Base-by-base conservation (phyloP, 768 basidiomycete genomes). In the Pleurotus pulmonarius region DNA sequence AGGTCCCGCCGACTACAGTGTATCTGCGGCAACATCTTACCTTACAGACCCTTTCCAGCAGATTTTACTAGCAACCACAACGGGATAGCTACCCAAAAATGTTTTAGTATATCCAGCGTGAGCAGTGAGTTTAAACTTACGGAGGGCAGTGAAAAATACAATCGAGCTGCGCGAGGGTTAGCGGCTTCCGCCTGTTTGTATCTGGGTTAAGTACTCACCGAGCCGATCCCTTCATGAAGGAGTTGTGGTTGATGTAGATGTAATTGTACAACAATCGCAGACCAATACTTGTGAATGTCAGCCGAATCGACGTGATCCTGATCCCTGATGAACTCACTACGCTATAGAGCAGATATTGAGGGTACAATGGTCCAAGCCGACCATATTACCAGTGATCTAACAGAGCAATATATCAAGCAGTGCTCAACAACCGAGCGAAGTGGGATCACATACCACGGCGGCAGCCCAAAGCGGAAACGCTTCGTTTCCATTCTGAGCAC, bases 401-500 rank as follows among this genome's bases (percentile, higher is more conserved):
- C n/a, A n/a, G n/a, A n/a, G n/a, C n/a, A n/a, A n/a, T n/a, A n/a
- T n/a, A n/a, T n/a, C n/a, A n/a, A n/a, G n/a, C n/a, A n/a, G n/a
- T n/a, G n/a, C n/a, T n/a, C n/a, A n/a, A n/a, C n/a, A n/a, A n/a
- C n/a, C n/a, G 9, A 18, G 24, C 11, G 9, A 4, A 25, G 49
- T 45, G 2, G 41, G 38, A 34, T 25, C 18, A 11, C 56, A 6
- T 34, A 70, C 71, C 15, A 74, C 62, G 4, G 69, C 69, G 3
- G 67, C 71, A 29, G 62, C 63, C 74, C 70, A 76, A 20, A 74
- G 64, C 0, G 72, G 69, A 58, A 70, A 63, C 3, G 59, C 61
- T 57, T 74, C 73, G 18, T 64, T 68, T 8, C 72, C 72, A 41
- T 73, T 73, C 59, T 59, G n/a, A n/a, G n/a, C n/a, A n/a, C n/a